Base-by-base conservation (phyloP, 2,329 filamentous ascomycete species). In the Lizonia empirigonia region DNA sequence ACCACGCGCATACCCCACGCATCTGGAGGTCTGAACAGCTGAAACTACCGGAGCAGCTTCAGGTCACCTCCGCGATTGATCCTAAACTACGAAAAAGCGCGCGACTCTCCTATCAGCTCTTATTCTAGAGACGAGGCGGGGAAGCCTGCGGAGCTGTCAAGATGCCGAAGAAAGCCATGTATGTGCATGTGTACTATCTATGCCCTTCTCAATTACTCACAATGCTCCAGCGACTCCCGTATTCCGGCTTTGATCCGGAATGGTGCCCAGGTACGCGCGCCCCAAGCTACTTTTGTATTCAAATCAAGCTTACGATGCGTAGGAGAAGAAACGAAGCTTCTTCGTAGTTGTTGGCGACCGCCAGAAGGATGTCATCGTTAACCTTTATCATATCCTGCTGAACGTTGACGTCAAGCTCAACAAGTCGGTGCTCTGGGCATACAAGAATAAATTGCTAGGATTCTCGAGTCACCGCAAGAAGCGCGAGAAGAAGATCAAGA, bases 401-500 rank as follows among this genome's bases (percentile, higher is more conserved):
- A 89, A 85, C 64, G 87, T 89, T 70, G 90, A 96, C 71, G 85
- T 97, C 59, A 96, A 95, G 77, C 86, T 96, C 74, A 95, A 94
- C 78, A 97, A 97, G 75, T 94, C 90, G 10, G 91, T 99, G 3
- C 80, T 99, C 9, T 99, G 94, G 94, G 93, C 94, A 16, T 99
- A 99, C 80, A 97, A 97, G 82, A 96, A 95, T 74, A 94, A 99
- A 75, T 82, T 99, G 9, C 80, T 99, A 24, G 92, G 91, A 40
- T 97, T 97, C 73, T 95, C 91, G 24, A 72, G 90, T 78, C 92
- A 99, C 76, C 89, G 94, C 47, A 95, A 96, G 81, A 99, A 99
- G 86, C 89, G 94, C 65, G 94, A 99, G 76, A 86, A 87, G 69
- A 99, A 97, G 80, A 97, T 99, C 74, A 96, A 96, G 79, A 96